Evolutionary conservation across 257 asterid species (phyloP), one percentile per base, ranked within the genome.

Genomic region (Gentiana dahurica): DNA sequence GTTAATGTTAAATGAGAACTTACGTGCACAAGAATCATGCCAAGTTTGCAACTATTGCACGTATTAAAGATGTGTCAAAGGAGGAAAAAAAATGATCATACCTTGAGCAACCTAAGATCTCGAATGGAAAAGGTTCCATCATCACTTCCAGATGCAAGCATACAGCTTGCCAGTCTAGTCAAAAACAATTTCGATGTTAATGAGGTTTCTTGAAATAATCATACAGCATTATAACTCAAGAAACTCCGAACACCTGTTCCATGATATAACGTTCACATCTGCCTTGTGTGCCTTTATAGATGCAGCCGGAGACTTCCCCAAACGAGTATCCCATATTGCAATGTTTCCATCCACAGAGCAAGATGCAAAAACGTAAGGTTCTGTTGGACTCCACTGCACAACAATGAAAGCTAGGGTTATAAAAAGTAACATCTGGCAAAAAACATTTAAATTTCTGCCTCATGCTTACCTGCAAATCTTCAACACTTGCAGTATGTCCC

Each of bases 91-190:
- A 61, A 7, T 33, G 24, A 15, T 1, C 43, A 57, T 75, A 85
- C 98, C 94, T 88, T 92, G 61, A 85, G 74, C 73, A 81, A 58
- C 71, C 98, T 75, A 65, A 88, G 94, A 74, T 92, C 97, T 41
- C 90, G 83, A 56, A 85, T 88, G 51, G 93, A 76, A 69, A 92
- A 85, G 54, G 97, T 71, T 55, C 98, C 98, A 63, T 92, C 98
- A 68, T 92, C 98, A 59, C 97, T 70, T 55, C 97, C 98, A 36
- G 98, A 92, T 48, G 98, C 98, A 65, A 92, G 69, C 97, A 81
- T 80, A 70, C 89, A 79, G 67, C 95, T 88, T 11, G 97, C 93
- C 66, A 83, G 65, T 71, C 98, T 91, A 76, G 65, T 54, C 50
- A 51, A 66, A 62, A 68, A 13, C 50, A 69, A 65, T 12, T 59